phyloP scores from a whole-genome alignment of 225 moss, liverwort and hornwort species.

The Anthoceros angustus region DNA sequence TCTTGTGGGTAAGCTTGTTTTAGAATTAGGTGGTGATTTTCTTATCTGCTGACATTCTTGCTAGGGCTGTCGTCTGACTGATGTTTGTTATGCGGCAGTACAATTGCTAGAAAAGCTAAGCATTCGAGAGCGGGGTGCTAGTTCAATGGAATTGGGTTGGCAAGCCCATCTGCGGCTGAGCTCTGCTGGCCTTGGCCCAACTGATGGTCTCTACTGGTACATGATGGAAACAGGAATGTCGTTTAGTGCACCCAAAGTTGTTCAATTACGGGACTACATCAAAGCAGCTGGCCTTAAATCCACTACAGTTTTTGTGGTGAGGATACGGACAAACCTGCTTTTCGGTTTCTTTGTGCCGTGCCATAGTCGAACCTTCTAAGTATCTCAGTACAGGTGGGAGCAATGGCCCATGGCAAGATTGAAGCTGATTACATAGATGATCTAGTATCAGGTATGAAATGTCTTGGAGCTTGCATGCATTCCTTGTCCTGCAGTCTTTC shows the following conservation, averaged over 20 bases:
- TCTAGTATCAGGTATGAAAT: constrained; percentile 42
- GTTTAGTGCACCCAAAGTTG: constrained; percentile 94
- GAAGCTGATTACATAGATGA: constrained; percentile 93
- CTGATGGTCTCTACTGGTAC: not conserved
- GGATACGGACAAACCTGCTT: constrained; percentile 6
- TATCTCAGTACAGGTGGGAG: constrained; percentile 50
- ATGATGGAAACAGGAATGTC: constrained; percentile 62
- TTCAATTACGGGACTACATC: constrained; percentile 69
- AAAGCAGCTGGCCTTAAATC: constrained; percentile 23
- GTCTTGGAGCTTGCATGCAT: too few relatives aligned
- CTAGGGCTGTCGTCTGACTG: not conserved
- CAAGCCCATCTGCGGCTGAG: too few relatives aligned
- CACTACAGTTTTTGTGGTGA: constrained; percentile 74
- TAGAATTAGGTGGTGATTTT: not conserved
- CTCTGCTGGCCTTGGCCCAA: too few relatives aligned
- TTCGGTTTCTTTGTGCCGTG: not conserved
- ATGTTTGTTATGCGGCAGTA: constrained; percentile 26
- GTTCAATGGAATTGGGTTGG: too few relatives aligned
- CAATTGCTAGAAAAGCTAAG: constrained; percentile 79
- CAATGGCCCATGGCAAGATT: constrained; percentile 97
- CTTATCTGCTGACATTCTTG: not conserved
- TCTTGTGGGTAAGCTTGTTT: constrained; percentile 55
- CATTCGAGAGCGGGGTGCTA: constrained; percentile 27
- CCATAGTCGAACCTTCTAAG: not conserved
- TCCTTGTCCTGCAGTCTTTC: not conserved